Evolutionary conservation across 805 yeast genomes (phyloP), one percentile per base, ranked within the genome.

Genomic region (Ogataea ganodermae): DNA sequence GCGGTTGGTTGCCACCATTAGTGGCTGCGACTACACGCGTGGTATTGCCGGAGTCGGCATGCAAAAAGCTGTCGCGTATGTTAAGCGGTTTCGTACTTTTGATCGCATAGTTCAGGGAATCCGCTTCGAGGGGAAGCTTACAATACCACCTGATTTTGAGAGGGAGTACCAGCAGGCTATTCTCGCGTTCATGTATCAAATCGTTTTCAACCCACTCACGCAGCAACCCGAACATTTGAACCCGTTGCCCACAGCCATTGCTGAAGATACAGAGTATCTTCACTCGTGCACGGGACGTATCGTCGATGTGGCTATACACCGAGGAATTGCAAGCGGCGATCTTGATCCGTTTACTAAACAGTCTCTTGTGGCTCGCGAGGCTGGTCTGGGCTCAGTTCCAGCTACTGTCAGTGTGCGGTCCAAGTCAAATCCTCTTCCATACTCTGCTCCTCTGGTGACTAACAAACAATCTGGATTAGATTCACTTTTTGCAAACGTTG

Each of bases 11-110:
- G 98, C 96, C 1, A 84, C 91, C 56, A 62, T 94, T 4, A 80
- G 96, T n/a, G 99, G 99, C 0, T 94, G 99, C 68, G 99, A 94
- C 65, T 94, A 94, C 61, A 88, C 97, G 0, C 80, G 81, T 45
- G 99, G 99, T 0, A 72, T 94, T 6, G 78, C 85, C 0, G 84
- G 86, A 2, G 74, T 92, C 13, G 99, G 99, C 0, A 73, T 90
- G 8, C 79, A 81, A 37, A 86, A 84, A 22, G 96, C 97, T 0
- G 78, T 86, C 45, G 71, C 69, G 33, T 62, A 85, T 36, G 82
- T 89, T 1, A 71, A 72, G 44, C 72, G 76, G 46, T 74, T 73
- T 56, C 65, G 69, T 18, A 72, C 74, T 1, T 72, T 84, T 55
- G 84, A 83, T 13, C 72, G 79, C 33, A 78, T 86, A 3, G 51